Conservation (phyloP, 164 flowering plant genomes). For the Annona squamosa region DNA sequence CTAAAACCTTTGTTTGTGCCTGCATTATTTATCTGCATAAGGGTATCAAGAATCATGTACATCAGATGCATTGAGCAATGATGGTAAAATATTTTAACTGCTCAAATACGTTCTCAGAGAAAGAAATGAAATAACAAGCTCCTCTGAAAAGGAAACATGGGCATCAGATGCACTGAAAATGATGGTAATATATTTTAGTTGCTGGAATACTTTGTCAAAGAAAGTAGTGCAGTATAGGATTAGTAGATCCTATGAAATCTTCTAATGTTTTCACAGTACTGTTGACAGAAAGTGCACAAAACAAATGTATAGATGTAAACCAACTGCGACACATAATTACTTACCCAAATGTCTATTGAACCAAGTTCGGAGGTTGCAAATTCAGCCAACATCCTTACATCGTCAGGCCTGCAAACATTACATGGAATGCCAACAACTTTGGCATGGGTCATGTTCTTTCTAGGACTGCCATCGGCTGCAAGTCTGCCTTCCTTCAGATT, state of each 20-base stretch:
- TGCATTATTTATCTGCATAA: slow-evolving; percentile 85
- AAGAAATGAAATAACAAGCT: background rate
- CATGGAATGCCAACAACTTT: slow-evolving; percentile 83
- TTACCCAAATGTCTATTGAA: slow-evolving; percentile 87
- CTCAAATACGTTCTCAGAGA: background rate
- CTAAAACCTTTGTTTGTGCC: slow-evolving; percentile 94
- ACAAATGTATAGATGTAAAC: background rate
- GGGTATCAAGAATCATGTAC: slow-evolving; percentile 1
- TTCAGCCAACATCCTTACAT: slow-evolving; percentile 64
- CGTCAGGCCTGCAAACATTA: slow-evolving; percentile 79
- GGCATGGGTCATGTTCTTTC: slow-evolving; percentile 37
- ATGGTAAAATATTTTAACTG: background rate
- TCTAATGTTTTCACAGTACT: no score
- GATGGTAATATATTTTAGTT: no score
- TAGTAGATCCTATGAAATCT: no score
- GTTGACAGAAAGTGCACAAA: background rate
- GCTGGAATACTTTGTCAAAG: no score
- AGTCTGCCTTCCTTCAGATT: slow-evolving; percentile 50
- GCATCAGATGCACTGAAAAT: no score
- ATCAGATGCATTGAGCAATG: slow-evolving; percentile 5
- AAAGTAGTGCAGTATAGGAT: no score
- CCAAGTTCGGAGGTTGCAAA: slow-evolving; percentile 77
- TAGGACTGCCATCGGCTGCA: slow-evolving; percentile 28
- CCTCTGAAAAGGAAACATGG: background rate
- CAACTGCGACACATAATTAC: slow-evolving; percentile 10